Conservation (phyloP, 768 basidiomycete species). For the Lactarius quietus region DNA sequence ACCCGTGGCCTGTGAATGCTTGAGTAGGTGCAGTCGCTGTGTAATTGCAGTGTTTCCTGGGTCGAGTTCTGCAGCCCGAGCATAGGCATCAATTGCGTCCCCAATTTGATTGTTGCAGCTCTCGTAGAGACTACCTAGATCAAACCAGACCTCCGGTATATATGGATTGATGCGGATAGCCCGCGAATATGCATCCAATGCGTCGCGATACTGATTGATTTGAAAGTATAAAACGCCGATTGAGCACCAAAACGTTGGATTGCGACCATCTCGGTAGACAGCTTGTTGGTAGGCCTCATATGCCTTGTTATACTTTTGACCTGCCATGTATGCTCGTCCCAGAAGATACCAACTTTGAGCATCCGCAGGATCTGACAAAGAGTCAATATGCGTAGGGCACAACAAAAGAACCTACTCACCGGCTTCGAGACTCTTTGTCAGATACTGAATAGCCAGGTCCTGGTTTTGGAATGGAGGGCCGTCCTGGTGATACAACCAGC, state of each 20-base stretch:
- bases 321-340: slow-evolving; percentile 97
- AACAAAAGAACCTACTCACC: slow-evolving; percentile 49
- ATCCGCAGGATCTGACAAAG: slow-evolving; percentile 76
- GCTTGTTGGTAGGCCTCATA: slow-evolving; percentile 99
- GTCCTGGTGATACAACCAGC: slow-evolving; percentile 96
- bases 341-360: slow-evolving; percentile 99
- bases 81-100: slow-evolving; percentile 98
- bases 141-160: slow-evolving; percentile 94
- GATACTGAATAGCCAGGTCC: slow-evolving; percentile 87
- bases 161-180: slow-evolving; percentile 99
- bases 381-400: slow-evolving; percentile 6
- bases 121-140: slow-evolving; percentile 95
- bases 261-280: slow-evolving; percentile 97
- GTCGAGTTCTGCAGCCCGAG: slow-evolving; percentile 91
- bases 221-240: slow-evolving; percentile 99
- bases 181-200: slow-evolving; percentile 96
- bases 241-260: slow-evolving; percentile 99
- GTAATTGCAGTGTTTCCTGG: slow-evolving; percentile 80
- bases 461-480: slow-evolving; percentile 95
- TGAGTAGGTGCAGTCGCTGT: slow-evolving; percentile 72
- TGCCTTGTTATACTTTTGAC: slow-evolving; percentile 98
- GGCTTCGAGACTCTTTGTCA: slow-evolving; percentile 93
- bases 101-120: slow-evolving; percentile 98
- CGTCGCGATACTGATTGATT: slow-evolving; percentile 99
- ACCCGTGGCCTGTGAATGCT: slow-evolving; percentile 73